A percentile compares a stretch with the other conserved stretches of the same genome.
phyloP scores from a whole-genome alignment of 345 rosid species.

The Ricinus communis region DNA sequence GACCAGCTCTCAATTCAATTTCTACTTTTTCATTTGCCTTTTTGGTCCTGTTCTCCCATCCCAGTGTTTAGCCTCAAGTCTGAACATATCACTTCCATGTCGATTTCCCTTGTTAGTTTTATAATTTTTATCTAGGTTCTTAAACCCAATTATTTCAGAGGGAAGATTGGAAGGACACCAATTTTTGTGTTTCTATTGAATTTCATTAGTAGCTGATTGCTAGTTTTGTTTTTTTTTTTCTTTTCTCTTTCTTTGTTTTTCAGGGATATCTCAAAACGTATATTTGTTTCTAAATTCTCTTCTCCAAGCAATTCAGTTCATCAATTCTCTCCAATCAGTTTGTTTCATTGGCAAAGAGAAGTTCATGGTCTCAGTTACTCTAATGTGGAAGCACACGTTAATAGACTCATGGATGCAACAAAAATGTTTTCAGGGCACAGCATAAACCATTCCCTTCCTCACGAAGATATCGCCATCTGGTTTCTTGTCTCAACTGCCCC shows the following conservation, averaged over 20 bases:
- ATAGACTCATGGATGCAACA: slow-evolving; percentile 54
- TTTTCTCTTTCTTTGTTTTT: not conserved
- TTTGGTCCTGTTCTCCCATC: not conserved
- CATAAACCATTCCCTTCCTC: slow-evolving; percentile 39
- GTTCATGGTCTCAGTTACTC: slow-evolving; percentile 30
- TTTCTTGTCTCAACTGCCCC: slow-evolving; percentile 54
- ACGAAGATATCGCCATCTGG: slow-evolving; percentile 68
- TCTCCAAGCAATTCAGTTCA: slow-evolving; percentile 42
- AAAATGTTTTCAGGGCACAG: slow-evolving; percentile 37
- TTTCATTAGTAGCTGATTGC: not conserved
- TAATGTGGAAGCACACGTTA: slow-evolving; percentile 37
- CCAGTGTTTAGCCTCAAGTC: not conserved
- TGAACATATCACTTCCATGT: not conserved
- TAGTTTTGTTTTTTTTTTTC: not conserved
- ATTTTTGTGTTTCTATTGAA: not conserved
- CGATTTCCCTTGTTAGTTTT: not conserved
- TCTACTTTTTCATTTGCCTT: not conserved
- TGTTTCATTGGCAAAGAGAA: slow-evolving; percentile 48
- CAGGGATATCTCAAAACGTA: slow-evolving; percentile 73
- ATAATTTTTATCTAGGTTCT: not conserved
- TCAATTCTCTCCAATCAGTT: slow-evolving; percentile 64
- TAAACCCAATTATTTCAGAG: no score
- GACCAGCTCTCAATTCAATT: not conserved
- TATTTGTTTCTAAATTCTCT: slow-evolving; percentile 57
- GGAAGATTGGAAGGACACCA: not conserved